These are phyloP conservation scores for Kalmusia sp. DNA, from an alignment of 2,329 filamentous ascomycete species.

Conservation along the genomic window DNA sequence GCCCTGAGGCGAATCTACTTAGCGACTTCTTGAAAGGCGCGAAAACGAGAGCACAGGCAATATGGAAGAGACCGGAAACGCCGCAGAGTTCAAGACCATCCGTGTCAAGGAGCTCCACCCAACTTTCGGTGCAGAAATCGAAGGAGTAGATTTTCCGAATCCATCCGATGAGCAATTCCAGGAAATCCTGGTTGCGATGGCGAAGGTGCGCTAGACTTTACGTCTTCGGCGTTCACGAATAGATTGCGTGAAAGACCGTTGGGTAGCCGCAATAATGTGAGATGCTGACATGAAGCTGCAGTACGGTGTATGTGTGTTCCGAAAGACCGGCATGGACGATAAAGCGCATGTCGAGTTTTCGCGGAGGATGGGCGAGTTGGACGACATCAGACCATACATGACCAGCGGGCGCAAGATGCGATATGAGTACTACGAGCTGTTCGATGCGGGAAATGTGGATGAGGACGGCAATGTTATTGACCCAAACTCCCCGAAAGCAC, in stretches of 20 bases:
- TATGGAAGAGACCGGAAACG: conserved; percentile 19
- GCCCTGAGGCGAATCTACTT: conserved; percentile 25
- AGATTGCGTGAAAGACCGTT: background rate
- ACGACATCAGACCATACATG: conserved; percentile 61
- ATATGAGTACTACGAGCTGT: conserved; percentile 58
- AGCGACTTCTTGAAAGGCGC: conserved; percentile 28
- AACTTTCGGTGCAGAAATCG: conserved; percentile 45
- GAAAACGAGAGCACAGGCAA: conserved; percentile 19
- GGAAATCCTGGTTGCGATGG: conserved; percentile 40
- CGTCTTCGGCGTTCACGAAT: background rate
- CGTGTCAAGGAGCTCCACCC: conserved; percentile 43
- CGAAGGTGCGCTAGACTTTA: conserved; percentile 8
- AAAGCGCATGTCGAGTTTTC: conserved; percentile 60
- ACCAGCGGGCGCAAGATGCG: conserved; percentile 54
- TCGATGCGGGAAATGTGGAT: conserved; percentile 65
- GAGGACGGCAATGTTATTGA: conserved; percentile 54
- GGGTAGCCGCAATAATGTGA: background rate
- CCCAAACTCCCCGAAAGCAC: conserved; percentile 45
- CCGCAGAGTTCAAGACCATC: conserved; percentile 31
- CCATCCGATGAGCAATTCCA: conserved; percentile 39
- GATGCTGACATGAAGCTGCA: background rate
- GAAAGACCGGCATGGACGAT: conserved; percentile 59
- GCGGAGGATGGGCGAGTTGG: conserved; percentile 61
- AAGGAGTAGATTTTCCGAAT: conserved; percentile 38
- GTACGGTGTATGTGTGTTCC: conserved; percentile 63